phyloP scores from a whole-genome alignment of 495 filamentous ascomycete species.

The Xylaria curta region DNA sequence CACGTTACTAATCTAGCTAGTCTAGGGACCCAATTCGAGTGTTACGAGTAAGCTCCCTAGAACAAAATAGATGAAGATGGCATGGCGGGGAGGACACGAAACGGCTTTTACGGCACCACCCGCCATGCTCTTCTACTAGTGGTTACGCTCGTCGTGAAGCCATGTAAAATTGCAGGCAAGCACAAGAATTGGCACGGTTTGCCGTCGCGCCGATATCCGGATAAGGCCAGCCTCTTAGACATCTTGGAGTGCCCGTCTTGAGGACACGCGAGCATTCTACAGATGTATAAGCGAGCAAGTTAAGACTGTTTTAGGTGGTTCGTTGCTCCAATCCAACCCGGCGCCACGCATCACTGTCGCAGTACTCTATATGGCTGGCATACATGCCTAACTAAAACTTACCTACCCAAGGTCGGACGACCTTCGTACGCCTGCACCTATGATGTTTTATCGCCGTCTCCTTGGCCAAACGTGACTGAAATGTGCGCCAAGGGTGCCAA shows the following conservation, averaged over 20 bases:
- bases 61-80: not conserved
- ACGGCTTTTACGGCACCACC: constrained; percentile 24
- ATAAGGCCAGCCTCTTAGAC: not conserved
- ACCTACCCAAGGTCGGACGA: not conserved
- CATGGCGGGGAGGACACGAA: constrained; percentile 13
- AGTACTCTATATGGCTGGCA: constrained; percentile 7
- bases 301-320: not conserved
- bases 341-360: constrained; percentile 7
- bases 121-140: constrained; percentile 1
- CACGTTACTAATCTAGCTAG: constrained; percentile 16
- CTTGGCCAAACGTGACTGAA: constrained; percentile 25
- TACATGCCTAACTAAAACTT: constrained; percentile 5
- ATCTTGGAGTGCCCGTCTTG: not conserved
- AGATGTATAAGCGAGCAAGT: constrained; percentile 15
- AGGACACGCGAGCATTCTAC: constrained; percentile 22
- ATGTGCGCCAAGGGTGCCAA: constrained; percentile 24
- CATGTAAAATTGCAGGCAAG: constrained; percentile 12
- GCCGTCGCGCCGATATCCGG: constrained; percentile 25
- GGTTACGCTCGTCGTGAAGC: not conserved
- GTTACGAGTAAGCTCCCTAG: not conserved
- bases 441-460: constrained; percentile 21
- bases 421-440: constrained; percentile 7
- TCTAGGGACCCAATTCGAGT: not conserved
- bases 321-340: constrained; percentile 17
- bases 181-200: constrained; percentile 10